Evolutionary conservation across 116 monocot genomes (phyloP), one percentile per base, ranked within the genome.

Genomic region (Papilionanthe hybrid): DNA sequence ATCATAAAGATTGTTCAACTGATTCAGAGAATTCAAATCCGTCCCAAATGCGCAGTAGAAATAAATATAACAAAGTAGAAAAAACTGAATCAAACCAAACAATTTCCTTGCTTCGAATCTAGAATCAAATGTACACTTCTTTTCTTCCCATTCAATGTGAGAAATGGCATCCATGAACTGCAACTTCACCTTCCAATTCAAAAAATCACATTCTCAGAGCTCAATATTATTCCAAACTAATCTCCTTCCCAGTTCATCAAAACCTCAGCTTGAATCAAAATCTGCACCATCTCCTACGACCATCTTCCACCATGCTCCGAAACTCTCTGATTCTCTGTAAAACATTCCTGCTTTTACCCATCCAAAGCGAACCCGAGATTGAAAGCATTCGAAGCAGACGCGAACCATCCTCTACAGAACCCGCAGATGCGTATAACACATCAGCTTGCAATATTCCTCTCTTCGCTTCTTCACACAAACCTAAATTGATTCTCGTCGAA

Each of bases 341-440:
- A 82, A 88, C 81, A 25, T 86, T 71, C 53, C 79, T 79, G 72
- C 78, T 86, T 81, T 82, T 86, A 17, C 86, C 85, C 20, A 79
- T 81, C 50, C 48, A 77, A 60, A 96, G 25, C 22, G 94, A 93
- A 2, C 96, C 96, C 9, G 94, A 96, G 56, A 89, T 90, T 18
- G 87, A 90, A 47, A 89, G 82, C 84, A 85, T 89, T 29, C 81
- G 83, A 44, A 90, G 89, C 15, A 93, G 91, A 80, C 86, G 81
- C 13, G 90, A 91, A 4, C 76, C 79, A 49, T 89, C 87, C 11
- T 41, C 75, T 6, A 69, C 81, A 69, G 80, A 83, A 37, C 72
- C 44, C 17, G 82, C 80, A 20, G 93, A 82, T 19, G 84, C 79
- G 43, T 87, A 88, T 53, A 86, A 85, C 57, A 94, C 81, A 76